phyloP scores from a whole-genome alignment of 2,329 filamentous ascomycete genomes.

The Didymella lethalis region DNA sequence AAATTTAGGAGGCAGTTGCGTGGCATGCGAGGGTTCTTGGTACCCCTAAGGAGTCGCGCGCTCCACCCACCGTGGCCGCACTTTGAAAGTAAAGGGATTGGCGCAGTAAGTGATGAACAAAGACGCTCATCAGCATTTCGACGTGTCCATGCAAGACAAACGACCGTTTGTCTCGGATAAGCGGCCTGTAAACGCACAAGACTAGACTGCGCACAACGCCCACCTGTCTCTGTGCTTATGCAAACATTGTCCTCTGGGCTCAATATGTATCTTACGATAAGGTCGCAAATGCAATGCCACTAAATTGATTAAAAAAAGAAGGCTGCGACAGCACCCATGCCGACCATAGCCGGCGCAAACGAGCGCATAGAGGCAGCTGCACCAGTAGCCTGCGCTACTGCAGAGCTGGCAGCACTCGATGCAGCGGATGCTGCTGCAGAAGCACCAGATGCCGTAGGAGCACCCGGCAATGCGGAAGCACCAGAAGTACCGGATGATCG shows the following conservation, averaged over 20 bases:
- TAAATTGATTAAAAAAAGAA: conserved; percentile 30
- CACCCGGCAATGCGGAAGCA: background rate
- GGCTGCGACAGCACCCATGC: conserved; percentile 40
- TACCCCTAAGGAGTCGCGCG: background rate
- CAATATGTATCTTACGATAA: background rate
- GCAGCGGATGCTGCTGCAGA: background rate
- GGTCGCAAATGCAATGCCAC: background rate
- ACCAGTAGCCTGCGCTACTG: conserved; percentile 20
- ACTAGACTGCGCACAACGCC: background rate
- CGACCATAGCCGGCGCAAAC: conserved; percentile 35
- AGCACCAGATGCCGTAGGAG: background rate
- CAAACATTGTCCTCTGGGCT: background rate
- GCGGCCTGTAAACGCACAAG: background rate
- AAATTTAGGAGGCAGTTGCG: background rate
- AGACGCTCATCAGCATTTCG: conserved; percentile 3
- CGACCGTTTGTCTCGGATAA: background rate
- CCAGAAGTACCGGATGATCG: conserved; percentile 1
- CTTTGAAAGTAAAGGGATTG: conserved; percentile 2
- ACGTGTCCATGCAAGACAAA: conserved; percentile 4
- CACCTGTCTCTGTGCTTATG: background rate
- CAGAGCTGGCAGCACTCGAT: conserved; percentile 12
- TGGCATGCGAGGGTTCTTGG: background rate
- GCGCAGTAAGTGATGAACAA: conserved; percentile 1
- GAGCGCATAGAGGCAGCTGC: conserved; percentile 33
- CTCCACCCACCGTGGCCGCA: background rate